Conservation (phyloP, 257 asterid genomes). For the Rauvolfia tetraphylla region DNA sequence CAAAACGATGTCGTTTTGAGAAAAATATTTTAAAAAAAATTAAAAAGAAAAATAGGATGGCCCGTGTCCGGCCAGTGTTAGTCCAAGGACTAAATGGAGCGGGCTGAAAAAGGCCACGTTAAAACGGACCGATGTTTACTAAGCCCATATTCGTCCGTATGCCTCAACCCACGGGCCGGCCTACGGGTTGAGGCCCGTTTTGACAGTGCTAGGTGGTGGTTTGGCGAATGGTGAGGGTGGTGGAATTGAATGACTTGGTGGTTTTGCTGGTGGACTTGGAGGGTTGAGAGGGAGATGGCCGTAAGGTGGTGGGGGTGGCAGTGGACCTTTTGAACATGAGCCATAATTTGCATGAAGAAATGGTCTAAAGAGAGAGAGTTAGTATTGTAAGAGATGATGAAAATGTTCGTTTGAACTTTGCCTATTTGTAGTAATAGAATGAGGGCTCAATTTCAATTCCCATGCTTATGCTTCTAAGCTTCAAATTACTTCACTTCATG, state of each 20-base stretch:
- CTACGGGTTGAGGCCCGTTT: too few relatives aligned
- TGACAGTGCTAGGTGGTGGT: too few relatives aligned
- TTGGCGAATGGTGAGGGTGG: conserved; percentile 15
- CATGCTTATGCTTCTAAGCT: conserved; percentile 6
- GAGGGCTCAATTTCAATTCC: background rate
- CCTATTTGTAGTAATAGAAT: background rate
- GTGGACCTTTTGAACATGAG: background rate
- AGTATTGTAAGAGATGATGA: background rate
- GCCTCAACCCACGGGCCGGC: too few relatives aligned
- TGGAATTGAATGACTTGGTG: conserved; percentile 27
- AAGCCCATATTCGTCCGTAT: too few relatives aligned
- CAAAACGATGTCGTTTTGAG: too few relatives aligned
- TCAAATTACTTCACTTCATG: conserved; percentile 5
- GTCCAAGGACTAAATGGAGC: too few relatives aligned
- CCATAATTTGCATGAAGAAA: background rate
- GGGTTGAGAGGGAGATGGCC: conserved; percentile 4
- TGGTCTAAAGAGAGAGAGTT: background rate
- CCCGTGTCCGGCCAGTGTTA: too few relatives aligned
- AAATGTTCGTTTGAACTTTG: background rate
- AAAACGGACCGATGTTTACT: too few relatives aligned
- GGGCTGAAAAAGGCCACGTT: too few relatives aligned
- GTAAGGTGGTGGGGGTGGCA: background rate
- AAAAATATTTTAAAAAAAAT: too few relatives aligned
- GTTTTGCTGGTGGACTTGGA: conserved; percentile 8
- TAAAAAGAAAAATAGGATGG: too few relatives aligned